Evolutionary conservation across 2,329 filamentous ascomycete species (phyloP).

Genomic region (Epichloe typhina): DNA sequence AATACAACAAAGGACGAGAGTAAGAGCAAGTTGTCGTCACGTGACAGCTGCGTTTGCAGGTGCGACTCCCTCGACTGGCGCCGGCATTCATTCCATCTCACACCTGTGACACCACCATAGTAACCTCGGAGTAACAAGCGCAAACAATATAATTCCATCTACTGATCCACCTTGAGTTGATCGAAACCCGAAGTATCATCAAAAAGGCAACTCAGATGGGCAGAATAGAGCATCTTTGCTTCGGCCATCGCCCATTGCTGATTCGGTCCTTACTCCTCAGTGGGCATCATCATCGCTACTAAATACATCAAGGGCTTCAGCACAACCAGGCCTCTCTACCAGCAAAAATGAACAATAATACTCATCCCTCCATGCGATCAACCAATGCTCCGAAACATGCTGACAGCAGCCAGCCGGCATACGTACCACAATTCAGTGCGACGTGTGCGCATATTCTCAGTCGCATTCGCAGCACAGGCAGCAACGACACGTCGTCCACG

Average conservation of each 20-base stretch:
- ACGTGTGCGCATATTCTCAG: slow-evolving; percentile 2
- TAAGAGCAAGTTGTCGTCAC: not conserved
- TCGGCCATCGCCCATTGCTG: no score
- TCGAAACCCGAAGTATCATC: no score
- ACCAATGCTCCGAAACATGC: not conserved
- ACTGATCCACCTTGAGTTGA: no score
- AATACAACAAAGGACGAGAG: no score
- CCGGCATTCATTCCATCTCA: no score
- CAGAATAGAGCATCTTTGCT: no score
- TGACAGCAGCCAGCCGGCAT: not conserved
- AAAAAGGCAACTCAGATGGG: no score
- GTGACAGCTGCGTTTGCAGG: not conserved
- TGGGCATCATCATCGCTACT: not conserved
- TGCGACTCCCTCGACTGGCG: not conserved
- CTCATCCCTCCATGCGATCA: not conserved
- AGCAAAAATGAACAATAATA: not conserved
- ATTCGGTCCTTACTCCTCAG: no score
- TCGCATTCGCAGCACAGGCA: slow-evolving; percentile 1
- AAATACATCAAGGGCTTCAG: not conserved
- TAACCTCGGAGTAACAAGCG: not conserved
- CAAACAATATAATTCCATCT: not conserved
- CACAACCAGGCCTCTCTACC: not conserved
- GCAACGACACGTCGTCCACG: no score
- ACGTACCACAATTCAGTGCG: slow-evolving; percentile 5
- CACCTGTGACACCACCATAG: no score